Percentiles rank a stretch among this genome's conserved stretches.
These are phyloP conservation scores for Sarcomyxa edulis DNA, from an alignment of 768 basidiomycete genomes.

Conservation along the genomic window DNA sequence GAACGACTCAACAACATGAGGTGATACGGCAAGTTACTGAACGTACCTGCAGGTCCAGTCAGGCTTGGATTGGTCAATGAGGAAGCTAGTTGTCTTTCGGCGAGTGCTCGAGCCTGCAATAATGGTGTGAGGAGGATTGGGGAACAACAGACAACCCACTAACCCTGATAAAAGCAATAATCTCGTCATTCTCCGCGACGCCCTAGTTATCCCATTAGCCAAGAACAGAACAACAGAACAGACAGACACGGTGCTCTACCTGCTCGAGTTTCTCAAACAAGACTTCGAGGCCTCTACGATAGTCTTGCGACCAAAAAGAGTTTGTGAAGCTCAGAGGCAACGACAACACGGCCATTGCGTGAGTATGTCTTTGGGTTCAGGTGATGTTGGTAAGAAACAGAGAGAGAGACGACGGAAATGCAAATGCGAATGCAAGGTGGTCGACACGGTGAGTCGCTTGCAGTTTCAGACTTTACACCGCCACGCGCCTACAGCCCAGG, in stretches of 20 bases:
- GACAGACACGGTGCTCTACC: too few species aligned
- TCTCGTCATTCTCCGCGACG: constrained; percentile 76
- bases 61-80: constrained; percentile 47
- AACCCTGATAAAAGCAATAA: constrained; percentile 79
- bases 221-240: constrained; percentile 4
- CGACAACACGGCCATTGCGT: constrained; percentile 83
- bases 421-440: too few species aligned
- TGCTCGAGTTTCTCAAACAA: constrained; percentile 75
- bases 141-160: constrained; percentile 15
- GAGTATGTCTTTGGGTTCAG: too few species aligned
- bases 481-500: too few species aligned
- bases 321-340: constrained; percentile 87
- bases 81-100: constrained; percentile 62
- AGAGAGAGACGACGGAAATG: too few species aligned
- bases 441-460: too few species aligned
- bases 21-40: constrained; percentile 1
- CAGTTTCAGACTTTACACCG: too few species aligned
- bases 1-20: constrained; percentile 1
- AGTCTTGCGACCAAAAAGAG: constrained; percentile 95
- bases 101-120: constrained; percentile 64
- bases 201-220: too few species aligned
- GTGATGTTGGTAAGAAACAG: constrained; percentile 6
- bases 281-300: constrained; percentile 75
- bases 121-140: constrained; percentile 5
- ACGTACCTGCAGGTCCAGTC: constrained; percentile 45